Base-by-base conservation (phyloP, 768 basidiomycete genomes). In the Zangia roseola region DNA sequence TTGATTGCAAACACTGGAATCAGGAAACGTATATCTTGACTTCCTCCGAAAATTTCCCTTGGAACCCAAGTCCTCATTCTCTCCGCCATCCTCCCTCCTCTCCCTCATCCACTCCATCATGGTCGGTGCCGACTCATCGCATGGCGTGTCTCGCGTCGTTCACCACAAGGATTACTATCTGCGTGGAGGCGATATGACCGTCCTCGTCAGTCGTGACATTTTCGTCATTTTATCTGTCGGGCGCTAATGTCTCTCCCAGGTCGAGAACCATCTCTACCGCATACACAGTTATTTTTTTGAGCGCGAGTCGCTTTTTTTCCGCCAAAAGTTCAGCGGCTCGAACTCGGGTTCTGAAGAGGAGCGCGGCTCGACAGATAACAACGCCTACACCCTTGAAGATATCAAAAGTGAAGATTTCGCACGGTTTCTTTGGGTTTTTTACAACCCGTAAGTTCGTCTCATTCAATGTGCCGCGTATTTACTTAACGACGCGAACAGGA, bases 281-380 rank as follows among this genome's bases (percentile, higher is more conserved):
- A 72, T 88, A 0, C 84, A 86, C 49, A 72, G 77, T 1, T 81
- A 78, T 37, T 84, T 86, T 41, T 83, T 88, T 33, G 72, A 74
- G n/a, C 69, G 84, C 0, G 83, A 88, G 43, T 85, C 83, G 0
- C 42, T 63, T 0, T 72, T 67, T 25, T 84, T 85, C 60, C 62
- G 61, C 10, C 60, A 63, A 0, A 67, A 71, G 42, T 47, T 80
- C 33, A 51, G 57, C 5, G 40, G 47, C 16, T 65, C 74, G 7
- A 58, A 64, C 5, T 57, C 64, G 7, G 12, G 6, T 30, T 61
- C 71, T 19, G 70, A 69, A 6, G 50, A 67, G 9, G 57, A 53
- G 0, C 61, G 49, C 1, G 80, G 79, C 2, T 67, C 70, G 1
- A 61, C 58, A 0, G 78, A 80, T 37, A 49, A 55, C 0, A 70